A percentile compares a stretch with the other conserved stretches of the same genome.
Conservation (phyloP, 2,329 filamentous ascomycete genomes). For the Alternaria postmessia region DNA sequence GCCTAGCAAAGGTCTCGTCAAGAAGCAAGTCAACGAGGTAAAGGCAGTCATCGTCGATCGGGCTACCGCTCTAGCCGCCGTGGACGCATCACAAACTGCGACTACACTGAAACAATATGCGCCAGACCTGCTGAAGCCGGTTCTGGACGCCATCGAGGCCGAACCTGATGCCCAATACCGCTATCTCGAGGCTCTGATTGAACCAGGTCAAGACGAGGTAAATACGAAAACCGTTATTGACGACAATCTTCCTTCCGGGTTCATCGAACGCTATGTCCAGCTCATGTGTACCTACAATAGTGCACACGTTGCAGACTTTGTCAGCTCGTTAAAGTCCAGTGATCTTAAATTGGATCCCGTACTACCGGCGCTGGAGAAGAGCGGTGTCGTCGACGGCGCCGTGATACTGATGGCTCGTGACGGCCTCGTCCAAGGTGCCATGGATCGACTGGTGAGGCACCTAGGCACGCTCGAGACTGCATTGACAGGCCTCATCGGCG, state of each 20-base stretch:
- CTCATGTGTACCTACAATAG: conserved; percentile 90
- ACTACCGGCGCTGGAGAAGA: conserved; percentile 86
- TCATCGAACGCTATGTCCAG: conserved; percentile 85
- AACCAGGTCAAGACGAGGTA: conserved; percentile 58
- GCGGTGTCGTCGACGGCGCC: conserved; percentile 89
- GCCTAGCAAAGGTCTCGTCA: conserved; percentile 67
- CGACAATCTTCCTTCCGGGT: conserved; percentile 58
- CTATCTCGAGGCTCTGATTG: conserved; percentile 81
- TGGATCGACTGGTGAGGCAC: conserved; percentile 84
- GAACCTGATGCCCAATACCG: conserved; percentile 72
- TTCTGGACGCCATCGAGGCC: conserved; percentile 69
- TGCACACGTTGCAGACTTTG: conserved; percentile 82
- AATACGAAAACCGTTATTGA: conserved; percentile 16
- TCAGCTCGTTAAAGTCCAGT: conserved; percentile 76
- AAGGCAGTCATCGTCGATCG: conserved; percentile 71
- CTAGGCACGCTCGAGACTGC: conserved; percentile 81
- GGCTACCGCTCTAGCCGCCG: conserved; percentile 70
- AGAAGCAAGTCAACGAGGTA: conserved; percentile 77
- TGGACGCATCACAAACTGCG: conserved; percentile 72
- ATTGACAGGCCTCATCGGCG: conserved; percentile 75
- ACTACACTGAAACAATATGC: conserved; percentile 69
- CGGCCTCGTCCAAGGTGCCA: conserved; percentile 81
- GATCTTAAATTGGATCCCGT: conserved; percentile 82
- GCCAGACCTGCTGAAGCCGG: conserved; percentile 69
- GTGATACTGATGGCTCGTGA: conserved; percentile 90